Evolutionary conservation across 2,329 filamentous ascomycete species (phyloP), one percentile per base, ranked within the genome.

Genomic region (Biscogniauxia marginata): DNA sequence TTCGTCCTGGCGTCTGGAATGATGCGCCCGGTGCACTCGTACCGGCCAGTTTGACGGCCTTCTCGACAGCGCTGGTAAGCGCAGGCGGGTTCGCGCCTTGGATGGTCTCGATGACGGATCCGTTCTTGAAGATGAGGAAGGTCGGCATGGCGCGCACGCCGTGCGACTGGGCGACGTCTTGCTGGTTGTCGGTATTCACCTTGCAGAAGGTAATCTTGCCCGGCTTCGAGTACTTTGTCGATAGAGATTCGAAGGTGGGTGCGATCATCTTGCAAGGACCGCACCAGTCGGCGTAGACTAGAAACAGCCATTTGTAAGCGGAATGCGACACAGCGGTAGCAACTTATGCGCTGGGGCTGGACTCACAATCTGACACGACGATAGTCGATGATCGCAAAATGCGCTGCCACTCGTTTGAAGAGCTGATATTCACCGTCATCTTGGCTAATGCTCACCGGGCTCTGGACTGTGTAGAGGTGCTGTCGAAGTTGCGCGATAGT

Each of bases 231-330:
- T 95, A 85, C 72, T 93, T 89, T 57, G 82, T 80, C 49, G 92
- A 85, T 56, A 98, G 86, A 66, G 88, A 85, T 70, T 96, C 91
- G 74, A 96, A 98, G 55, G 90, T 84, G 19, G 93, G 93, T 50
- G 90, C 90, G 63, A 98, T 96, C 71, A 88, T 84, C 77, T 96
- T 96, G 84, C 93, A 97, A 69, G 93, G 92, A 55, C 88, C 89
- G 74, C 92, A 98, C 90, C 91, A 96, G 76, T 96, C 90, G 73
- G 93, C 93, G 71, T 95, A 96, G 81, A 97, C 91, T 96, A 67
- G 9, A 21, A 52, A 45, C 16, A 11, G 44, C 52, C 57, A 63
- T 71, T 70, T 73, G 66, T 62, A 52, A 63, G 63, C 49, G 56
- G 53, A 48, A 61, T 61, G 53, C 50, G 67, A 58, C 63, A 66